Evolutionary conservation across 2,329 filamentous ascomycete species (phyloP).

Genomic region (Verticillium nonalfalfae): DNA sequence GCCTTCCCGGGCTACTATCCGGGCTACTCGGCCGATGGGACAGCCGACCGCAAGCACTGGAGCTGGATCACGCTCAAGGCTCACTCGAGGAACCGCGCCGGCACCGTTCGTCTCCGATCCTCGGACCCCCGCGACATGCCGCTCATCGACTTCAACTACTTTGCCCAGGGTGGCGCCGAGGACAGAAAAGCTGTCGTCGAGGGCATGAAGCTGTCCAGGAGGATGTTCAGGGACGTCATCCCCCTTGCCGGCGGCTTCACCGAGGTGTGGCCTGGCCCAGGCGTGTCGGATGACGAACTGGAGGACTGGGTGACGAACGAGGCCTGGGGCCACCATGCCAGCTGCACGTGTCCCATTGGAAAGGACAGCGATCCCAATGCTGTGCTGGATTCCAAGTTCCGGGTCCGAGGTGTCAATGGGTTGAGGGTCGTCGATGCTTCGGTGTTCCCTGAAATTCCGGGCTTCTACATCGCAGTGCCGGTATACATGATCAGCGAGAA

Average conservation of each 20-base stretch:
- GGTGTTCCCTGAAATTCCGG: constrained; percentile 44
- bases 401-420: constrained; percentile 44
- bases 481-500: constrained; percentile 53
- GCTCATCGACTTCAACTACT: constrained; percentile 52
- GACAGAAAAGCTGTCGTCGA: constrained; percentile 41
- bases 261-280: constrained; percentile 25
- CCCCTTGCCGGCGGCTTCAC: constrained; percentile 19
- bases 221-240: constrained; percentile 18
- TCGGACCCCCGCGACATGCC: constrained; percentile 53
- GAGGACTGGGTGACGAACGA: constrained; percentile 40
- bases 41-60: constrained; percentile 27
- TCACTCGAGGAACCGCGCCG: constrained; percentile 48
- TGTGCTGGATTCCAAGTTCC: constrained; percentile 49
- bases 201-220: constrained; percentile 34
- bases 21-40: constrained; percentile 17
- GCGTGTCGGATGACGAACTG: constrained; percentile 32
- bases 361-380: constrained; percentile 41
- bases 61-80: constrained; percentile 45
- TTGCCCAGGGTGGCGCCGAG: constrained; percentile 24
- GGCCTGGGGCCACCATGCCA: constrained; percentile 53
- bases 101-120: constrained; percentile 49
- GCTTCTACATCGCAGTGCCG: constrained; percentile 40
- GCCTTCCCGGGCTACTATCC: constrained; percentile 21
- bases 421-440: constrained; percentile 55
- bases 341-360: constrained; percentile 49